These are phyloP conservation scores for Orbilia quercus DNA, from an alignment of 2,329 filamentous ascomycete genomes.

Conservation along the genomic window DNA sequence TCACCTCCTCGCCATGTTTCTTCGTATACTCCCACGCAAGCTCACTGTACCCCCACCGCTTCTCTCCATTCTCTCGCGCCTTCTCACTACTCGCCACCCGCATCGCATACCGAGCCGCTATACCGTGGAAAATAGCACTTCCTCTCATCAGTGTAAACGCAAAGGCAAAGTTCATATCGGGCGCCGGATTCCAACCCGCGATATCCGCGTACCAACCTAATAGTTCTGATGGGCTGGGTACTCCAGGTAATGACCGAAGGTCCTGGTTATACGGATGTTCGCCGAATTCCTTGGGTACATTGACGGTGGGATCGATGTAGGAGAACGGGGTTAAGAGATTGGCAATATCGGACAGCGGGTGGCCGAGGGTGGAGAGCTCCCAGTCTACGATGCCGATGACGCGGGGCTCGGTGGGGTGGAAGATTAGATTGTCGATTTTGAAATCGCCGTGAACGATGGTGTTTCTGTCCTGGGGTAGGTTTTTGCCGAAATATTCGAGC, in stretches of 20 bases:
- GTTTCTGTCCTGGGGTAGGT: constrained; percentile 80
- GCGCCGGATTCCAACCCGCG: constrained; percentile 75
- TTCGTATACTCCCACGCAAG: constrained; percentile 79
- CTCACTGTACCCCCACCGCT: constrained; percentile 78
- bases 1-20: constrained; percentile 63
- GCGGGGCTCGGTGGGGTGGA: constrained; percentile 84
- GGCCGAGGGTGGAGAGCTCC: constrained; percentile 99
- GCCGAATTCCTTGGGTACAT: constrained; percentile 11
- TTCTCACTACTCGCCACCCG: constrained; percentile 89
- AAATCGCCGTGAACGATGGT: constrained; percentile 94
- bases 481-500: constrained; percentile 65
- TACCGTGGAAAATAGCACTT: constrained; percentile 78
- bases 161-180: constrained; percentile 66
- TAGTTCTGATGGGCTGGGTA: constrained; percentile 71
- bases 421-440: constrained; percentile 92
- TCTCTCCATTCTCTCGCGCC: constrained; percentile 77
- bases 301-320: constrained; percentile 37
- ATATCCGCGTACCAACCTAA: constrained; percentile 75
- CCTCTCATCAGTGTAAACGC: constrained; percentile 52
- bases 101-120: constrained; percentile 84
- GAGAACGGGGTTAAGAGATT: constrained; percentile 74
- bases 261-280: constrained; percentile 34
- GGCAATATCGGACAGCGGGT: constrained; percentile 86
- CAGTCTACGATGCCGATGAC: constrained; percentile 96
- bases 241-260: constrained; percentile 69